These are phyloP conservation scores for Exobasidium cylindrosporum DNA, from an alignment of 1,284 basidiomycete species.

Conservation along the genomic window DNA sequence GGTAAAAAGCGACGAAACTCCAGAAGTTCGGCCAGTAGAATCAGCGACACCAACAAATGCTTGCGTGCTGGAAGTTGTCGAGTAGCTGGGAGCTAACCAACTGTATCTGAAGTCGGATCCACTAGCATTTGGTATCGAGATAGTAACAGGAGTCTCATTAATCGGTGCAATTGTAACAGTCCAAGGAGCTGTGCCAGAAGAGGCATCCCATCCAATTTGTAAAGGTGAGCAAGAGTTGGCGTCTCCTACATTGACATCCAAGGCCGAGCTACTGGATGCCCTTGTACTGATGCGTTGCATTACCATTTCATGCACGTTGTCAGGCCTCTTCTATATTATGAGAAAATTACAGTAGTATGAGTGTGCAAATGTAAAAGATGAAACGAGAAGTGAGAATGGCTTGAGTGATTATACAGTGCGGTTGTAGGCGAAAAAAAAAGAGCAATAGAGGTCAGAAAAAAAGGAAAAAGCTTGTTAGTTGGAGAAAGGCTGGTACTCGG, in stretches of 20 bases:
- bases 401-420: too few species aligned
- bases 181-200: conserved; percentile 16
- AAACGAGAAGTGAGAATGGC: too few species aligned
- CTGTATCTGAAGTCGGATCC: conserved; percentile 8
- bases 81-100: conserved; percentile 9
- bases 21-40: conserved; percentile 2
- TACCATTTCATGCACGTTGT: not conserved
- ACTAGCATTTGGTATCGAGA: conserved; percentile 2
- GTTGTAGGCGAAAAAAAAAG: too few species aligned
- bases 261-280: not conserved
- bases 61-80: not conserved
- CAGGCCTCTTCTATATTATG: too few species aligned
- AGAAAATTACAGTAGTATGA: too few species aligned
- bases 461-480: too few species aligned
- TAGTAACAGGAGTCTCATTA: conserved; percentile 12
- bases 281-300: not conserved
- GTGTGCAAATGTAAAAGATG: too few species aligned
- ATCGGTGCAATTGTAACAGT: conserved; percentile 14
- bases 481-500: too few species aligned
- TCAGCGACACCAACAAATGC: conserved; percentile 12
- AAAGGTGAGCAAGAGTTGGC: conserved; percentile 12
- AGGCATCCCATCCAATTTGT: conserved; percentile 16
- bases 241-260: not conserved
- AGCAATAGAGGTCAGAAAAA: too few species aligned
- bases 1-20: conserved; percentile 5